Conservation (phyloP, 768 basidiomycete species). For the Boletus sensibilis region DNA sequence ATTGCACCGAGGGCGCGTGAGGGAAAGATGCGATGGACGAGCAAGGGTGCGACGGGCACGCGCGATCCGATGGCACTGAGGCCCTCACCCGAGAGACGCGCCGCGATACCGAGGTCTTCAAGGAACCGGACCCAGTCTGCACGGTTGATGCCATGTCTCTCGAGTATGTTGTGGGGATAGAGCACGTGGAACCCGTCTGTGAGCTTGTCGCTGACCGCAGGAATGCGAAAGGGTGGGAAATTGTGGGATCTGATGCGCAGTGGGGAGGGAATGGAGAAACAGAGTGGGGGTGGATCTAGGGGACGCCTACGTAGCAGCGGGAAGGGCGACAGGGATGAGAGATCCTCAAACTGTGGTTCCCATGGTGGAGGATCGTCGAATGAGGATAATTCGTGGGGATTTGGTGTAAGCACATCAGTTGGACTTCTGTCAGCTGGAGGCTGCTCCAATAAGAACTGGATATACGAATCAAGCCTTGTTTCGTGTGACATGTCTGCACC, state of each 20-base stretch:
- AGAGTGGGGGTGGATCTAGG: slow-evolving; percentile 32
- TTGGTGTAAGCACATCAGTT: background rate
- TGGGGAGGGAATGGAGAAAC: slow-evolving; percentile 30
- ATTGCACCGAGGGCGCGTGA: slow-evolving; percentile 9
- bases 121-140: slow-evolving; percentile 33
- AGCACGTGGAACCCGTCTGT: slow-evolving; percentile 27
- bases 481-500: slow-evolving; percentile 7
- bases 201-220: slow-evolving; percentile 21
- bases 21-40: slow-evolving; percentile 17
- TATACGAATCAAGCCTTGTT: background rate
- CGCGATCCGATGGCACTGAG: slow-evolving; percentile 25
- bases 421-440: background rate
- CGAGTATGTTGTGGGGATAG: slow-evolving; percentile 26
- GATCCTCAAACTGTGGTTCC: slow-evolving; percentile 29
- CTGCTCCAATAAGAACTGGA: background rate
- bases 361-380: slow-evolving; percentile 25
- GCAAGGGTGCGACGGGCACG: slow-evolving; percentile 15
- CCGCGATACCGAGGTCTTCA: slow-evolving; percentile 28
- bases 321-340: slow-evolving; percentile 2
- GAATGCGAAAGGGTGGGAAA: slow-evolving; percentile 30
- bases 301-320: slow-evolving; percentile 14
- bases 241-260: slow-evolving; percentile 25
- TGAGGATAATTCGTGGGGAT: background rate
- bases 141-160: slow-evolving; percentile 28
- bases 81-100: slow-evolving; percentile 25